Base-by-base conservation (phyloP, 192 early-diverging fungal genomes). In the Coemansia sp. region DNA sequence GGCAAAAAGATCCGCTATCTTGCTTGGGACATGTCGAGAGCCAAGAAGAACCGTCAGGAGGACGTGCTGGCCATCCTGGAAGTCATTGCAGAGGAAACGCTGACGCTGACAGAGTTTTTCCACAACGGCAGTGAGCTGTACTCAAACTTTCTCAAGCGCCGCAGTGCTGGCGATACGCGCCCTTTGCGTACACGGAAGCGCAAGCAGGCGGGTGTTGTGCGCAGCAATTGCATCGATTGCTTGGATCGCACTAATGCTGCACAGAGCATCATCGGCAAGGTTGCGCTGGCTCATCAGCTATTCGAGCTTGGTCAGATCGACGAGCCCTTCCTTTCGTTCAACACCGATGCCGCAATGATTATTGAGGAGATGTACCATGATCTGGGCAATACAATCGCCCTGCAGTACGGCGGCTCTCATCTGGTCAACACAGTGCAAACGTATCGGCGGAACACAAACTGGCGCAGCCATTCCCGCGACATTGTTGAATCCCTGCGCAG, bases 181-280 rank as follows among this genome's bases (percentile, higher is more conserved):
- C 51, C 64, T 10, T 26, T 53, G 48, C 64, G 64, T 12, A 66
- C 59, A 36, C 51, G 41, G 48, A 64, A 67, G 52, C 73, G 76
- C 24, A 68, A 51, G 34, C 72, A 57, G 38, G 38, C 70, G 10
- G 63, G 77, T 73, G 24, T 76, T 82, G 86, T 97, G 5, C 86
- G 97, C 18, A 96, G 94, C 62, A 99, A 99, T 69, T 99, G 97
- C 63, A 96, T 99, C 58, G 97, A 99, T 70, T 99, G 97, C 81
- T 68, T 99, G 21, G 97, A 99, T 77, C 89, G 97, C 58, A 99
- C 97, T 0, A 99, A 99, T 66, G 95, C 97, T 0, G 97, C 97
- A 0, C 95, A 98, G 64, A 95, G 96, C 64, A 87, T 98, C 36
- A 92, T 97, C 76, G 95, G 94, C 16, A 98, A 98, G 73, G 91